Evolutionary conservation across 2,329 filamentous ascomycete genomes (phyloP).

Genomic region (Neurospora sp.): DNA sequence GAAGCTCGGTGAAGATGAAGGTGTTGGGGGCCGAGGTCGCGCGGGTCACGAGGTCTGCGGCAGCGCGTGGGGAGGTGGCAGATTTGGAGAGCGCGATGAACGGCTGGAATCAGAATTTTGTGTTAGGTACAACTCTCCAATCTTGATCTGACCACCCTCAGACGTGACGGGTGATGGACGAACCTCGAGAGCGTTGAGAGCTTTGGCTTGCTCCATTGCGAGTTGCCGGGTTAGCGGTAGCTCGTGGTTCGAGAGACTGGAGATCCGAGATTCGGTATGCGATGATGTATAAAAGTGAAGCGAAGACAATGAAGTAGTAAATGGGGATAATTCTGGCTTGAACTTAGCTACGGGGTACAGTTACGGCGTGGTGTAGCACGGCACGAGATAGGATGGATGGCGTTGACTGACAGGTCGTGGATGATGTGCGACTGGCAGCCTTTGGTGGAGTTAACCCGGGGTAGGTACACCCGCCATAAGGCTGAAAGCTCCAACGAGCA

Average conservation of each 20-base stretch:
- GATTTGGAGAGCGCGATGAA: conserved; percentile 84
- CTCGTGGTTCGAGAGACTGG: background rate
- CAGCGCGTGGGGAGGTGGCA: conserved; percentile 71
- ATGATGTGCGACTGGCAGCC: background rate
- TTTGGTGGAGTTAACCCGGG: background rate
- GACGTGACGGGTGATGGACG: conserved; percentile 9
- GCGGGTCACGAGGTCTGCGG: conserved; percentile 75
- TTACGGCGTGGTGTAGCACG: background rate
- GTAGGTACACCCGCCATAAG: background rate
- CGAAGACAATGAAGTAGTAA: background rate
- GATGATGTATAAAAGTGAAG: background rate
- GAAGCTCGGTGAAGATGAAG: conserved; percentile 90
- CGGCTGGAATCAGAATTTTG: conserved; percentile 45
- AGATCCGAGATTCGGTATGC: background rate
- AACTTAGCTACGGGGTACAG: background rate
- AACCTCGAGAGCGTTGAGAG: conserved; percentile 55
- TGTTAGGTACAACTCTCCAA: background rate
- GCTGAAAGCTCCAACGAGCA: background rate
- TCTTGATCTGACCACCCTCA: background rate
- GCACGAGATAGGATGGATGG: background rate
- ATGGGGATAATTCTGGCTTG: background rate
- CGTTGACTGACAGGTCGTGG: background rate
- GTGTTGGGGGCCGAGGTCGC: conserved; percentile 86
- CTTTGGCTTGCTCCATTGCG: conserved; percentile 64
- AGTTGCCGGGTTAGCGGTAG: background rate